Conservation (phyloP, 495 filamentous ascomycete species). For the Articulospora tetracladia region DNA sequence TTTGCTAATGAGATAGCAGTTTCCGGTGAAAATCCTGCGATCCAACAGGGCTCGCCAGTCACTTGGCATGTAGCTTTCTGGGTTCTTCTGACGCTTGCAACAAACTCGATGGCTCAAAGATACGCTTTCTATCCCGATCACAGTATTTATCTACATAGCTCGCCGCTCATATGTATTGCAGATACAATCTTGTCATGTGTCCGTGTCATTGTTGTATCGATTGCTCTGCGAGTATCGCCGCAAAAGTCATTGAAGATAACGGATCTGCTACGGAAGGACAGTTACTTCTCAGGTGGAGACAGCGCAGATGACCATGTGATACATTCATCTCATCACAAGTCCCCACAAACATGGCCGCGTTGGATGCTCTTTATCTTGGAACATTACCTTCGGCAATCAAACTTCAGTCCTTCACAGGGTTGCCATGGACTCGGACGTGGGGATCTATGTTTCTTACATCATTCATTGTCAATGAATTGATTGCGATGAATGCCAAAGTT, state of each 20-base stretch:
- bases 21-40: too few species aligned
- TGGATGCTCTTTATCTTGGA: constrained; percentile 7
- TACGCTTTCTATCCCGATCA: too few species aligned
- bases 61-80: not conserved
- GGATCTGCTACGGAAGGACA: too few species aligned
- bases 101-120: constrained; percentile 1
- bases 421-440: constrained; percentile 6
- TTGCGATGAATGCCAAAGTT: not conserved
- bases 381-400: not conserved
- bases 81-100: constrained; percentile 1
- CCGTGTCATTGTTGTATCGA: too few species aligned
- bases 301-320: too few species aligned
- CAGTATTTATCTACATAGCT: constrained; percentile 3
- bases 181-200: not conserved
- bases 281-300: too few species aligned
- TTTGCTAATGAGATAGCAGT: too few species aligned
- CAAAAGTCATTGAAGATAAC: too few species aligned
- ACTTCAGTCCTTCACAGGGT: not conserved
- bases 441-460: not conserved
- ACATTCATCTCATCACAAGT: not conserved
- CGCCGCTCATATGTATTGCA: not conserved
- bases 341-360: not conserved
- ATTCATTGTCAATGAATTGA: not conserved
- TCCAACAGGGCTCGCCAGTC: too few species aligned
- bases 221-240: too few species aligned